Evolutionary conservation across 345 rosid species (phyloP).

Genomic region (Moricandia arvensis): DNA sequence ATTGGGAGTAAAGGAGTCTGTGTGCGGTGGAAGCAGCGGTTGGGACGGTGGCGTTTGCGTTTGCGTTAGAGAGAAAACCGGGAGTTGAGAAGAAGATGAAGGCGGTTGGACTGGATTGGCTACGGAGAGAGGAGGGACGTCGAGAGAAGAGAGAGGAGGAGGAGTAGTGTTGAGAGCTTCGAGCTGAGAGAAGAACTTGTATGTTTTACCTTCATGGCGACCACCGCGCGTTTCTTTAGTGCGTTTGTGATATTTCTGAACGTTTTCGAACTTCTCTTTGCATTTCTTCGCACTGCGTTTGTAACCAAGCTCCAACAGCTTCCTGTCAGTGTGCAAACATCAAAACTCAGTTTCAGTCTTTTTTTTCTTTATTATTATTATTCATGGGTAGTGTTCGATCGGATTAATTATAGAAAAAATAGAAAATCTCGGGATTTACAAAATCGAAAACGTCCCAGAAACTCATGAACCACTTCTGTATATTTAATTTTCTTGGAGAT

Average conservation of each 20-base stretch:
- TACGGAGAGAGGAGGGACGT: conserved; percentile 62
- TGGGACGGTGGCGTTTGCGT: conserved; percentile 29
- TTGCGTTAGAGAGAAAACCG: conserved; percentile 30
- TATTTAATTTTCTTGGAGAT: conserved; percentile 29
- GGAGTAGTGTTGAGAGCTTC: conserved; percentile 60
- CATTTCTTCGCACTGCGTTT: conserved; percentile 82
- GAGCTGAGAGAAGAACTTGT: conserved; percentile 77
- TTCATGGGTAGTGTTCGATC: conserved; percentile 21
- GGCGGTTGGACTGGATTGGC: conserved; percentile 44
- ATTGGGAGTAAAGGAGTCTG: conserved; percentile 20
- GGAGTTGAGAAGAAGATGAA: conserved; percentile 30
- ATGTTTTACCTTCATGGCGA: conserved; percentile 81
- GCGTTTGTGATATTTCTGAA: conserved; percentile 86
- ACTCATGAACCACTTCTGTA: conserved; percentile 29
- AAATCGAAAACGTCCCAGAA: conserved; percentile 43
- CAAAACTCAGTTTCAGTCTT: not conserved
- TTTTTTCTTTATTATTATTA: not conserved
- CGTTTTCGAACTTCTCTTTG: conserved; percentile 94
- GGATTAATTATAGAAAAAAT: not conserved
- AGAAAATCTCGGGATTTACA: conserved; percentile 56
- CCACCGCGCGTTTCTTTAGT: conserved; percentile 85
- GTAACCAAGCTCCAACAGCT: conserved; percentile 76
- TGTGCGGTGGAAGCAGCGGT: conserved; percentile 17
- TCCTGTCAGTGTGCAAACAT: conserved; percentile 46
- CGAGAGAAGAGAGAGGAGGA: conserved; percentile 34